A percentile compares a stretch with the other conserved stretches of the same genome.
Conservation (phyloP, 225 moss, liverwort and hornwort species). For the Antitrichia curtipendula region DNA sequence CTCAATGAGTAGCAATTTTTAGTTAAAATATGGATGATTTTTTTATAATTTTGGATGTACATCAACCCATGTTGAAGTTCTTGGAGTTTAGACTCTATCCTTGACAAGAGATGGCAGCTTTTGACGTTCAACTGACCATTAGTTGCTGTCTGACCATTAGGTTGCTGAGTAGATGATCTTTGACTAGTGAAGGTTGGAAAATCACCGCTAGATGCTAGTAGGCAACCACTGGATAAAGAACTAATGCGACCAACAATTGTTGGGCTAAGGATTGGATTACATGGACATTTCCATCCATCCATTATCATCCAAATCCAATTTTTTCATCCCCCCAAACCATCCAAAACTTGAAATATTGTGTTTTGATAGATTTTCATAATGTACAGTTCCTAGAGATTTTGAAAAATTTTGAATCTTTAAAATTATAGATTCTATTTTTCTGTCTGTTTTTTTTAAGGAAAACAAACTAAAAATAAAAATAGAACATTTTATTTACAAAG, state of each 20-base stretch:
- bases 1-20: not conserved
- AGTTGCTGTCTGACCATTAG: accelerated
- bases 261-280: not conserved
- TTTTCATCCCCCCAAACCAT: not conserved
- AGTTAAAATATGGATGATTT: too few relatives aligned
- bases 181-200: accelerated
- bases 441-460: not conserved
- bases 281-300: too few relatives aligned
- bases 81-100: not conserved
- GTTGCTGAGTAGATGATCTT: accelerated
- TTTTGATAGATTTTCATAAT: not conserved
- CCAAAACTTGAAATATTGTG: accelerated
- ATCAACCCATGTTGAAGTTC: accelerated
- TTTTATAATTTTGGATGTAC: not conserved
- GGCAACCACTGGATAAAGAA: accelerated
- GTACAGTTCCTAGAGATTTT: not conserved
- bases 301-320: too few relatives aligned
- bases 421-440: not conserved
- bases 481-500: not conserved
- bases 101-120: accelerated
- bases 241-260: accelerated
- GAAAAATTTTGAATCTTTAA: not conserved
- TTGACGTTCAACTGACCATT: accelerated
- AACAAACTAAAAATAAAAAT: too few relatives aligned
- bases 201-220: accelerated